Evolutionary conservation across 2,329 filamentous ascomycete species (phyloP), one percentile per base, ranked within the genome.

Genomic region (Phyllosticta citriasiana): DNA sequence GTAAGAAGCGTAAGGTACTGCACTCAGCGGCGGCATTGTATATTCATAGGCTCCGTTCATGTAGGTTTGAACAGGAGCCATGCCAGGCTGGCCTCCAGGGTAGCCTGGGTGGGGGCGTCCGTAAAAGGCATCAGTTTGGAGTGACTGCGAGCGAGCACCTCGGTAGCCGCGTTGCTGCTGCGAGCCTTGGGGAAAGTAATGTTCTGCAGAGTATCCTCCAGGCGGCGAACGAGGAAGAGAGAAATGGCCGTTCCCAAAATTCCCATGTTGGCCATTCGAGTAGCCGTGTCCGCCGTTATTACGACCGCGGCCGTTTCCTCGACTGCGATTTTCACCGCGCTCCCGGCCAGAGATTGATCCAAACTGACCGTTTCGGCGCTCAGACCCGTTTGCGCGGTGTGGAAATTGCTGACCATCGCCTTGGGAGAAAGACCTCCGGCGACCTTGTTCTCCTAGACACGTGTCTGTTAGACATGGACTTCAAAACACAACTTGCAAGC

Each of bases 101-200:
- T 73, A 72, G 25, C 70, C 65, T 14, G 61, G 54, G 19, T 67
- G 67, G 24, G 60, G 57, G 62, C 73, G 77, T 61, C 73, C 73
- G 69, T 82, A 87, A 64, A 79, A 75, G 30, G 73, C 73, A 40
- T 81, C 79, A 50, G 79, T 79, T 2, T 84, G 82, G 66, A 87
- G 80, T 1, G 85, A 87, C 64, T 86, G 84, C 26, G 85, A 84
- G 60, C 85, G 79, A 63, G 81, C 72, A 66, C 79, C 77, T 57
- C 83, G 78, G 65, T 79, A 80, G 62, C 77, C 77, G 61, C 79
- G 67, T 24, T 68, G 63, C 53, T 74, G 67, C 63, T 64, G 68
- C 58, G 69, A 74, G 40, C 66, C 64, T 19, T 64, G 69, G 60
- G 68, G 68, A 53, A 74, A 72, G 53, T 73, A 54, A 47, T 47